Conservation (phyloP, 75 land plant genomes). For the Adiantum capillusveneris region DNA sequence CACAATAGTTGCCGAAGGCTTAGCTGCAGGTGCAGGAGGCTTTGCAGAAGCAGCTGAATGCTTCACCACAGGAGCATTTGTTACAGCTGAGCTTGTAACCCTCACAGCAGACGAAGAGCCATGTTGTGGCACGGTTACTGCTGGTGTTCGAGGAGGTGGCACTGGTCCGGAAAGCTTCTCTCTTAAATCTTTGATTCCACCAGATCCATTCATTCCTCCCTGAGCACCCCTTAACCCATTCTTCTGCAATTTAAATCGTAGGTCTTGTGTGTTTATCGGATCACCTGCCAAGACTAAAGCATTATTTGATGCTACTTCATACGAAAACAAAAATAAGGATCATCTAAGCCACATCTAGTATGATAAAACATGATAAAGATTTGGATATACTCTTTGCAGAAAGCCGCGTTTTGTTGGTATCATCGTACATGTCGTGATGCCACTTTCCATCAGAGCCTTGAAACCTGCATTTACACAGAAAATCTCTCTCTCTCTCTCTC, state of each 20-base stretch:
- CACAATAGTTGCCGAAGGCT: too few species aligned
- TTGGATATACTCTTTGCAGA: not conserved
- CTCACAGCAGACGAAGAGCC: slow-evolving; percentile 4
- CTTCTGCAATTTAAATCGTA: slow-evolving; percentile 59
- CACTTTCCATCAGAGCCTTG: slow-evolving; percentile 47
- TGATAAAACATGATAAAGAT: not conserved
- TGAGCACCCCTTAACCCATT: slow-evolving; percentile 15
- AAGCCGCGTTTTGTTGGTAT: slow-evolving; percentile 11
- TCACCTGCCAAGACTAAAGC: slow-evolving; percentile 4
- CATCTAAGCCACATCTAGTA: not conserved
- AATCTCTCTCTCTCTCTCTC: too few species aligned
- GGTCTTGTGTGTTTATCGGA: slow-evolving; percentile 46
- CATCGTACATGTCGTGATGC: slow-evolving; percentile 60
- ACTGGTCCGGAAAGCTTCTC: slow-evolving; percentile 70
- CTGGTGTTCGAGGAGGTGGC: slow-evolving; percentile 34
- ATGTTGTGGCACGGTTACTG: slow-evolving; percentile 9
- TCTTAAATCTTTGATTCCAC: slow-evolving; percentile 61
- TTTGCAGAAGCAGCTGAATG: not conserved
- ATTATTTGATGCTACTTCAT: not conserved
- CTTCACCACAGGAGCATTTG: not conserved
- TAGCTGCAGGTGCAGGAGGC: not conserved
- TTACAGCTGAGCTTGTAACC: not conserved
- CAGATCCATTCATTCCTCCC: slow-evolving; percentile 23
- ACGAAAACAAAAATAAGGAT: not conserved
- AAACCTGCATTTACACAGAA: not conserved